Evolutionary conservation across 768 basidiomycete species (phyloP).

Genomic region (Macrocybe gigantea): DNA sequence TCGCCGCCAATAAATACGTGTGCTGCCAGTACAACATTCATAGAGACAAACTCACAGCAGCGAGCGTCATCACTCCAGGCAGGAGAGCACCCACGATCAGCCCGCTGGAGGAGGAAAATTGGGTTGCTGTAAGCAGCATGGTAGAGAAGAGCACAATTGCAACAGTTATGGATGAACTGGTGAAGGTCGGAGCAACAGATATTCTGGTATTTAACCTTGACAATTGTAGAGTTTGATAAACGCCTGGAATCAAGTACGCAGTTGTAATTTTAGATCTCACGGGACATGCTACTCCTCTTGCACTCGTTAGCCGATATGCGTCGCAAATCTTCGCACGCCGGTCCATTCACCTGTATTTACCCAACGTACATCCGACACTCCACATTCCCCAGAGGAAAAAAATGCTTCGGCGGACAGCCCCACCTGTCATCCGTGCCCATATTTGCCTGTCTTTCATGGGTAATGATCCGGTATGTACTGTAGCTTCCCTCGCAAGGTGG

Average conservation of each 20-base stretch:
- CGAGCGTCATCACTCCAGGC: conserved; percentile 78
- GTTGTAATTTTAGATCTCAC: not conserved
- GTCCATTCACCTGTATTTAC: no score
- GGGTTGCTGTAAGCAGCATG: conserved; percentile 94
- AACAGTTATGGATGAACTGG: conserved; percentile 83
- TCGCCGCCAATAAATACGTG: conserved; percentile 83
- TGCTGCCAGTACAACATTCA: conserved; percentile 89
- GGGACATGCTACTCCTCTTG: not conserved
- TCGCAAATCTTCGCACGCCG: no score
- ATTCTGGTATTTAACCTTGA: conserved; percentile 84
- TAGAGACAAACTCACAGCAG: conserved; percentile 55
- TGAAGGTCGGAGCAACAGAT: conserved; percentile 82
- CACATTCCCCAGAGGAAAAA: no score
- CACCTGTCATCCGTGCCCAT: no score
- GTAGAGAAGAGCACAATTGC: conserved; percentile 80
- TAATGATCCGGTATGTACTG: no score
- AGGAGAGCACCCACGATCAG: conserved; percentile 84
- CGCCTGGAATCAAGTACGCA: not conserved
- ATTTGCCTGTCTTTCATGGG: no score
- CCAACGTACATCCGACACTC: no score
- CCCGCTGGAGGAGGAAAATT: conserved; percentile 73
- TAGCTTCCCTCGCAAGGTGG: no score
- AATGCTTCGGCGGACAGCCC: no score
- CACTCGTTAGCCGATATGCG: no score
- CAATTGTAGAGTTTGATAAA: conserved; percentile 81